A percentile compares a stretch with the other conserved stretches of the same genome.
Evolutionary conservation across 345 rosid species (phyloP).

Genomic region (Syzygium aqueum): DNA sequence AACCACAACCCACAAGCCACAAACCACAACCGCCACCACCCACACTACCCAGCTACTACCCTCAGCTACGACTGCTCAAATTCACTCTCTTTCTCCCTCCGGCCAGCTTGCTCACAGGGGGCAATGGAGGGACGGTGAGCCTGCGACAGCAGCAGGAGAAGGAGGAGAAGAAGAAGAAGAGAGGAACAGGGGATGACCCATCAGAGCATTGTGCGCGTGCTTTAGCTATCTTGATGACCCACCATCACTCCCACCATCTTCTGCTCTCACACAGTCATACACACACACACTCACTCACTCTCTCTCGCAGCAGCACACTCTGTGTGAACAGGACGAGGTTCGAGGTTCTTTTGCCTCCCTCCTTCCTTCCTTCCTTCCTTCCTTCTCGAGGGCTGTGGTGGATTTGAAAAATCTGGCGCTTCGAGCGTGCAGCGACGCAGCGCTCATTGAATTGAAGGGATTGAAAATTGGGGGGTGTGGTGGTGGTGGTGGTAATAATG

Average conservation of each 20-base stretch:
- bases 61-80: not conserved
- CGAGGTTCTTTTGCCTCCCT: not conserved
- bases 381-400: not conserved
- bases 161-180: not conserved
- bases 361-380: not conserved
- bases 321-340: not conserved
- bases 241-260: not conserved
- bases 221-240: not conserved
- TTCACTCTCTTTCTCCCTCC: not conserved
- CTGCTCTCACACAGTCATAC: not conserved
- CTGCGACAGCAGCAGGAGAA: not conserved
- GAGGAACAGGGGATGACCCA: not conserved
- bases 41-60: not conserved
- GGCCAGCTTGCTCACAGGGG: not conserved
- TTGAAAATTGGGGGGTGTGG: not conserved
- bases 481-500: accelerated
- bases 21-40: not conserved
- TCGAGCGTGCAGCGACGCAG: not conserved
- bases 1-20: not conserved
- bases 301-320: not conserved
- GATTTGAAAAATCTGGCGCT: not conserved
- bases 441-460: not conserved
- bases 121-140: not conserved
- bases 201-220: not conserved
- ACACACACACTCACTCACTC: not conserved